Evolutionary conservation across 2,329 filamentous ascomycete genomes (phyloP).

Genomic region (Cladophialophora exuberans): DNA sequence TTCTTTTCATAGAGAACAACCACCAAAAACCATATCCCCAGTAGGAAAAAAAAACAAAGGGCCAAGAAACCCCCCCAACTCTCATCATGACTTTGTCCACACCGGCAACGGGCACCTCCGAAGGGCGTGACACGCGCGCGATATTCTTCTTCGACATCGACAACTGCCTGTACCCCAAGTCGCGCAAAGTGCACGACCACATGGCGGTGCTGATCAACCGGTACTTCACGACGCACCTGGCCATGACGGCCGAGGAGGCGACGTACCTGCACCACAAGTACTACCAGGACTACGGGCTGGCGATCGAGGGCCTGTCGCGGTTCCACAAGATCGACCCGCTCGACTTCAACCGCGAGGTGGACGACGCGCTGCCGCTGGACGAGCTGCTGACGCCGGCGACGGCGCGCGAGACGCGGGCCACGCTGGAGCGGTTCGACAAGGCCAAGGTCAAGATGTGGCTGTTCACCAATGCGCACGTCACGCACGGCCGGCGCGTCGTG

Average conservation of each 20-base stretch:
- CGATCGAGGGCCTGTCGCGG: slow-evolving; percentile 89
- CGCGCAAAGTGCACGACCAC: slow-evolving; percentile 80
- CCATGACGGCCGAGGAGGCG: slow-evolving; percentile 76
- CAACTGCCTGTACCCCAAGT: slow-evolving; percentile 93
- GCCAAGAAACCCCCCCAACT: too few species aligned
- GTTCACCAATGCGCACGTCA: slow-evolving; percentile 94
- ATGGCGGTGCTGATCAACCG: slow-evolving; percentile 82
- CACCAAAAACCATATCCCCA: too few species aligned
- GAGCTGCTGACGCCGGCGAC: slow-evolving; percentile 81
- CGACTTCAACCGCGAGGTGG: slow-evolving; percentile 91
- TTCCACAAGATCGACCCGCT: slow-evolving; percentile 95
- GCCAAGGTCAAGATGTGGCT: slow-evolving; percentile 88
- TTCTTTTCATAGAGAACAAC: too few species aligned
- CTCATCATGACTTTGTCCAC: too few species aligned
- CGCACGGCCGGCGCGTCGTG: slow-evolving; percentile 80
- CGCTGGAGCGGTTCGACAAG: slow-evolving; percentile 82
- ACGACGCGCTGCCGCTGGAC: slow-evolving; percentile 90
- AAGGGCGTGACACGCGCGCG: slow-evolving; percentile 22
- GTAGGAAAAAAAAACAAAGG: too few species aligned
- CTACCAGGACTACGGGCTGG: slow-evolving; percentile 95
- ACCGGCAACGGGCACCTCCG: not conserved
- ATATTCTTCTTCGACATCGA: slow-evolving; percentile 90
- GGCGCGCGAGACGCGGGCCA: slow-evolving; percentile 71
- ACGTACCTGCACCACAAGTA: slow-evolving; percentile 84
- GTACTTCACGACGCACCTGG: slow-evolving; percentile 71